A percentile compares a stretch with the other conserved stretches of the same genome.
Conservation (phyloP, 164 flowering plant genomes). For the Malania oleifera region DNA sequence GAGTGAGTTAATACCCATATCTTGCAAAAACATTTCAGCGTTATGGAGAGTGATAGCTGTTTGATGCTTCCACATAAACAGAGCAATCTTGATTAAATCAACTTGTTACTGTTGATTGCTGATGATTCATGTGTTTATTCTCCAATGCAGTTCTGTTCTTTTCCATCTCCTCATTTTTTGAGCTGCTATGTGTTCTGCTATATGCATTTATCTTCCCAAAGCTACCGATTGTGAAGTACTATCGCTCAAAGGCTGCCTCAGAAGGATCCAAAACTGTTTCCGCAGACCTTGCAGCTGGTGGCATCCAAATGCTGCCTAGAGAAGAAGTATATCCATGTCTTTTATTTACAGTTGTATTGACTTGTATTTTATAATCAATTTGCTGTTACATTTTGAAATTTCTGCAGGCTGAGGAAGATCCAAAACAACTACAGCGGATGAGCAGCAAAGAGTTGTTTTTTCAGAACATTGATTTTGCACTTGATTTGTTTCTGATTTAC, state of each 20-base stretch:
- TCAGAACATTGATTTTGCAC: conserved; percentile 57
- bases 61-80: not conserved
- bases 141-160: conserved; percentile 57
- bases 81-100: not conserved
- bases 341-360: not conserved
- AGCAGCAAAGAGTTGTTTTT: conserved; percentile 51
- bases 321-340: conserved; percentile 10
- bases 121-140: not conserved
- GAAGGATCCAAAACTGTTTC: conserved; percentile 82
- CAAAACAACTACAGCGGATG: conserved; percentile 31
- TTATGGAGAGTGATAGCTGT: not conserved
- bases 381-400: not conserved
- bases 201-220: conserved; percentile 62
- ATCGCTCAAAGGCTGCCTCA: conserved; percentile 67
- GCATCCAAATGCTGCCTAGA: conserved; percentile 29
- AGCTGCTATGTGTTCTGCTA: conserved; percentile 58
- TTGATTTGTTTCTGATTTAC: conserved; percentile 53
- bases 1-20: too few relatives aligned
- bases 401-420: conserved; percentile 38
- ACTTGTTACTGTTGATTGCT: not conserved
- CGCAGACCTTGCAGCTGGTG: conserved; percentile 75
- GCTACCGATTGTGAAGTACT: conserved; percentile 65
- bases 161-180: conserved; percentile 45
- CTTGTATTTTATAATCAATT: not conserved
- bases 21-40: too few relatives aligned